A percentile compares a stretch with the other conserved stretches of the same genome.
Conservation (phyloP, 2,329 filamentous ascomycete genomes). For the Epichloe typhina region DNA sequence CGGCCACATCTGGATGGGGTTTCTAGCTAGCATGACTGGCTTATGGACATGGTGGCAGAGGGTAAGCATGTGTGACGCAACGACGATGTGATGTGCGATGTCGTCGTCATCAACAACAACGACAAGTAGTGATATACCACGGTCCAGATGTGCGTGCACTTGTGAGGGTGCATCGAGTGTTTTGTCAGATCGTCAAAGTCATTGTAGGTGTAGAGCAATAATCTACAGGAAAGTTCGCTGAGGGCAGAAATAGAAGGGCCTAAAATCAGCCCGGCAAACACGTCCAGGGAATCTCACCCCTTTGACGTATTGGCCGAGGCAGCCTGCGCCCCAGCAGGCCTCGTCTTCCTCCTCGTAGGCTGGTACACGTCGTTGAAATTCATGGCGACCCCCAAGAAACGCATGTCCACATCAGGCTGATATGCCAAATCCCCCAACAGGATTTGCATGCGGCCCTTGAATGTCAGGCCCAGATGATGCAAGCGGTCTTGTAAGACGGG, state of each 20-base stretch:
- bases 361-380: conserved; percentile 98
- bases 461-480: conserved; percentile 58
- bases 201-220: background rate
- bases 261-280: background rate
- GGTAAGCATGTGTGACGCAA: no score
- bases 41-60: no score
- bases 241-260: background rate
- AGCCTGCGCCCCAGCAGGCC: conserved; percentile 13
- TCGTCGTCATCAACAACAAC: no score
- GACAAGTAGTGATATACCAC: no score
- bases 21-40: no score
- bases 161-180: background rate
- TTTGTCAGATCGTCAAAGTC: background rate
- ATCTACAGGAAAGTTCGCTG: no score
- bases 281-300: conserved; percentile 9
- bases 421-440: conserved; percentile 82
- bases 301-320: conserved; percentile 14
- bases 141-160: no score
- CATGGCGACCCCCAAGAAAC: conserved; percentile 93
- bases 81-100: no score
- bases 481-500: conserved; percentile 64
- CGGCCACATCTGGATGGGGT: no score
- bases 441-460: conserved; percentile 63
- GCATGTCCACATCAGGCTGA: conserved; percentile 88
- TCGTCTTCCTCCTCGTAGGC: conserved; percentile 53